Conservation (phyloP, 1,139 yeast genomes). For the Saccharomycopsis phalli region DNA sequence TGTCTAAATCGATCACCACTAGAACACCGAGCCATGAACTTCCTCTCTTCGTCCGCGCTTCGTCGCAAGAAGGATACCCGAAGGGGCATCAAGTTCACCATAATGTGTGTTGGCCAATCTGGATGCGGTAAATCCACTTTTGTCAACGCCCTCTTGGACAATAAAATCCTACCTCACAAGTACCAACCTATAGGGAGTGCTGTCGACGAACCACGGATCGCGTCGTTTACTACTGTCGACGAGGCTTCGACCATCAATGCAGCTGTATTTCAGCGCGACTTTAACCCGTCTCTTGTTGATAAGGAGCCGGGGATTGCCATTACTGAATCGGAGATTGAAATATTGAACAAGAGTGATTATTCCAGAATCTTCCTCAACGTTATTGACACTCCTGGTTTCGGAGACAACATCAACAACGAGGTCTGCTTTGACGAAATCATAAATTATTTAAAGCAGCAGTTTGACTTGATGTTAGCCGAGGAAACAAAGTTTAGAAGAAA, state of each 20-base stretch:
- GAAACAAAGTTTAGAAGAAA: conserved; percentile 53
- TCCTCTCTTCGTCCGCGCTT: conserved; percentile 34
- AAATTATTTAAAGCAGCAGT: conserved; percentile 46
- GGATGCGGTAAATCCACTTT: conserved; percentile 84
- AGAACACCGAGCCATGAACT: conserved; percentile 14
- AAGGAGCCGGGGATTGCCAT: conserved; percentile 44
- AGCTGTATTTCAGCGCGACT: conserved; percentile 28
- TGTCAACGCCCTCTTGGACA: conserved; percentile 63
- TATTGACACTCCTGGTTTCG: conserved; percentile 75
- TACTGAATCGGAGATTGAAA: conserved; percentile 57
- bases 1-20: too few species aligned
- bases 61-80: conserved; percentile 64
- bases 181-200: conserved; percentile 32
- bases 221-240: conserved; percentile 29
- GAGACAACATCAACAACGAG: conserved; percentile 33
- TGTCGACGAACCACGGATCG: conserved; percentile 25
- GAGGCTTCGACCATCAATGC: conserved; percentile 28
- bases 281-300: conserved; percentile 38
- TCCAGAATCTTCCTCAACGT: conserved; percentile 50
- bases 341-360: conserved; percentile 55
- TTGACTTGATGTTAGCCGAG: conserved; percentile 46
- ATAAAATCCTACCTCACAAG: conserved; percentile 50
- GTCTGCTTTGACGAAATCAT: conserved; percentile 34
- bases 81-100: conserved; percentile 73
- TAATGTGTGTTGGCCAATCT: conserved; percentile 68